These are phyloP conservation scores for Cicer bijugum DNA, from an alignment of 306 rosid species.

Conservation along the genomic window DNA sequence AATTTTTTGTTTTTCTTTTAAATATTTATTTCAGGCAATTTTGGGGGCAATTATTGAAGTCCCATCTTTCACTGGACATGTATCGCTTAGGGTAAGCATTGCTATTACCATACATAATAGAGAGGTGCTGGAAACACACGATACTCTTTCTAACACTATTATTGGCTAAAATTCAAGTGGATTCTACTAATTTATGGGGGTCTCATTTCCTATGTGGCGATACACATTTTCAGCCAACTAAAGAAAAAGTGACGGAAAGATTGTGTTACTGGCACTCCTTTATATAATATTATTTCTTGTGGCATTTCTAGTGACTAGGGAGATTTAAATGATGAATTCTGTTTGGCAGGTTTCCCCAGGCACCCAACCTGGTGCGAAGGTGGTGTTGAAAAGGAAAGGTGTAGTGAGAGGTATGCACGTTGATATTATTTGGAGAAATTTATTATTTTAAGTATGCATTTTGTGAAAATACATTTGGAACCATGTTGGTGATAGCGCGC, in stretches of 20 bases:
- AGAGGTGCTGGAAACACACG: neutral
- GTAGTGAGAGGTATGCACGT: conserved; percentile 71
- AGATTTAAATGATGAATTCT: conserved; percentile 24
- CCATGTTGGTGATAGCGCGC: neutral
- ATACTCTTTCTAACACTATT: conserved; percentile 9
- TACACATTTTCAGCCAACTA: neutral
- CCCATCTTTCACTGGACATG: conserved; percentile 86
- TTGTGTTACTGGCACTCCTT: neutral
- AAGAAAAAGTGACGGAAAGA: neutral
- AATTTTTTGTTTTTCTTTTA: neutral
- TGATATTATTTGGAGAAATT: neutral
- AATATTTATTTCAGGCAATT: conserved; percentile 65
- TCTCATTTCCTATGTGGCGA: neutral
- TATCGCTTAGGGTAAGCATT: conserved; percentile 77
- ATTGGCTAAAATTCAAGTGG: neutral
- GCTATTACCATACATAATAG: neutral
- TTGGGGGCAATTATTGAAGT: conserved; percentile 93
- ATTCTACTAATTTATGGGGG: neutral
- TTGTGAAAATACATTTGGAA: conserved; percentile 21
- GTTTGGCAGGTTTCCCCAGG: conserved; percentile 79
- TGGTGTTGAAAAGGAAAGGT: conserved; percentile 94
- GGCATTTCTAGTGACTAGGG: conserved; percentile 8
- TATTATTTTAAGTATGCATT: neutral
- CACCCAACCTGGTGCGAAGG: conserved; percentile 92
- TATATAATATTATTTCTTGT: conserved; percentile 20